Conservation (phyloP, 2,329 filamentous ascomycete species). For the Grosmannia clavigera region DNA sequence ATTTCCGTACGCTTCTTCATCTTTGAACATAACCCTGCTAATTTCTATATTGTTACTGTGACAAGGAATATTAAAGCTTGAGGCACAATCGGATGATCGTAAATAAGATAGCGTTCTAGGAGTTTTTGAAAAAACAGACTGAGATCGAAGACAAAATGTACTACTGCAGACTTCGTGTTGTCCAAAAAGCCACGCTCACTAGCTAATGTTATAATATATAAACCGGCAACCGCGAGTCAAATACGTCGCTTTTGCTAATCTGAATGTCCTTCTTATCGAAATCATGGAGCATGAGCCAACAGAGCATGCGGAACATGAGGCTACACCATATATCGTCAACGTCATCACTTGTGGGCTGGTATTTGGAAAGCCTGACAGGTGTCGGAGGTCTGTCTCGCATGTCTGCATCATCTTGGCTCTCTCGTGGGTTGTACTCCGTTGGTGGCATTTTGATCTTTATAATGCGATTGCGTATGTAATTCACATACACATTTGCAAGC, state of each 20-base stretch:
- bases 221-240: constrained; percentile 42
- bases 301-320: constrained; percentile 45
- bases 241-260: constrained; percentile 37
- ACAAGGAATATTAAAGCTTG: too few relatives aligned
- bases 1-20: too few relatives aligned
- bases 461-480: constrained; percentile 20
- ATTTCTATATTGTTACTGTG: too few relatives aligned
- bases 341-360: neutral
- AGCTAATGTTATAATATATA: constrained; percentile 25
- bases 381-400: too few relatives aligned
- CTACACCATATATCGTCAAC: constrained; percentile 37
- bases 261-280: constrained; percentile 43
- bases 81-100: too few relatives aligned
- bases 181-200: neutral
- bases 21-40: too few relatives aligned
- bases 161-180: too few relatives aligned
- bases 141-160: too few relatives aligned
- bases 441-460: neutral
- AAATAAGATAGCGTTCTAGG: too few relatives aligned
- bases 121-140: too few relatives aligned
- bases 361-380: too few relatives aligned
- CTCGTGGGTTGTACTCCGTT: neutral
- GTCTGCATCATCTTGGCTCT: neutral
- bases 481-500: constrained; percentile 42
- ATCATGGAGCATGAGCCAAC: constrained; percentile 45